Base-by-base conservation (phyloP, 2,329 filamentous ascomycete species). In the Penicillium sclerotigenum region DNA sequence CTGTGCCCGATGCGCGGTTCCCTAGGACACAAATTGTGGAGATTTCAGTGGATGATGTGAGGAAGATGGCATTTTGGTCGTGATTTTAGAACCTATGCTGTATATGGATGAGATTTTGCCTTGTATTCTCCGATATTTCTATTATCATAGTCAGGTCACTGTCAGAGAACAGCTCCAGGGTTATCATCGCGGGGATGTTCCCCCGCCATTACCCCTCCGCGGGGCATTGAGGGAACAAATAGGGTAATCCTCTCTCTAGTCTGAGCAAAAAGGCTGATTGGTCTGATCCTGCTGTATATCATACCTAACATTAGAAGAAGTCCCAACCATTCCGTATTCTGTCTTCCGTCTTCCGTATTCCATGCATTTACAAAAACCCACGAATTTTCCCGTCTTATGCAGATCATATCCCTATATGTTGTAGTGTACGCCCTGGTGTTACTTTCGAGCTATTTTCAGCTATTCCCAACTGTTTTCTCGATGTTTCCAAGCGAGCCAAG, bases 11-110 rank as follows among this genome's bases (percentile, higher is more conserved):
- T 64, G 42, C 52, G 28, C 68, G 74, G 36, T 77, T 77, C 56
- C 73, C 75, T 28, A 62, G 62, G 3, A 75, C 72, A 13, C 65
- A 63, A 36, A 61, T 76, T 24, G 61, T 58, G 10, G 66, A 66
- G 4, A 57, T 75, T 6, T 59, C 62, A 7, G 52, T 74, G 49
- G 68, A 65, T n/a, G 71, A 75, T 33, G n/a, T 76, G 48, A 72
- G 69, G 54, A 56, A 65, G 47, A 59, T 72, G 61, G 54, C 59
- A 6, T 74, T 75, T 40, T 76, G 70, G 72, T 51, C 52, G 26
- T 54, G 26, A 51, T n/a, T 28, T 9, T 31, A 29, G 10, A 2
- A 36, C 45, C 3, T 45, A 28, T 8, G 11, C 28, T 26, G 26
- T 48, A 28, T 20, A 48, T 37, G 5, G 24, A 48, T 20, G 22